Conservation (phyloP, 257 asterid genomes). For the Jacaranda copaia region DNA sequence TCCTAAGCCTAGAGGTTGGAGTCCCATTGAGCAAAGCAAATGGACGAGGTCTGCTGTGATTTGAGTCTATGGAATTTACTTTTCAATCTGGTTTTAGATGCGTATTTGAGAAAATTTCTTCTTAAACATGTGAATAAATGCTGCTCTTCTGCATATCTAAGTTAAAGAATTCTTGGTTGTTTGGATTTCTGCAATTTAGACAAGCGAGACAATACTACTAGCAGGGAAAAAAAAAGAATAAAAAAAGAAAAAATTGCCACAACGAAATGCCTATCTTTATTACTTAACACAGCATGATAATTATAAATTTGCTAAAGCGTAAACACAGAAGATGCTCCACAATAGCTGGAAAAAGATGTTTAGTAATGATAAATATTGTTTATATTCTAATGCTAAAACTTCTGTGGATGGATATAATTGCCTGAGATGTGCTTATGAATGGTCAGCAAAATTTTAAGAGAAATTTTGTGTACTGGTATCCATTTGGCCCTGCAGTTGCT, state of each 20-base stretch:
- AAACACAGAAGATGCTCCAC: background rate
- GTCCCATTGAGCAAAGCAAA: conserved; percentile 92
- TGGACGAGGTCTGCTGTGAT: conserved; percentile 81
- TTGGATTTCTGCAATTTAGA: conserved; percentile 13
- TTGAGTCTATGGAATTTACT: conserved; percentile 31
- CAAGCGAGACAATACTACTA: conserved; percentile 18
- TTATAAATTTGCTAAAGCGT: background rate
- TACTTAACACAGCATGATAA: conserved; percentile 1
- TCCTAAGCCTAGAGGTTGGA: conserved; percentile 97
- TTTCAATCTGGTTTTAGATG: conserved; percentile 20
- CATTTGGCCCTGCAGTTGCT: background rate
- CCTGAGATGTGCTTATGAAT: background rate
- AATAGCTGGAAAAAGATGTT: background rate
- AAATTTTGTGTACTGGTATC: background rate
- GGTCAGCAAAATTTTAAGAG: background rate
- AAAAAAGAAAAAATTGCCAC: background rate
- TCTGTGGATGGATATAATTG: background rate
- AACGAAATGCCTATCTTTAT: background rate
- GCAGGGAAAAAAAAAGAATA: background rate
- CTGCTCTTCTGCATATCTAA: conserved; percentile 23
- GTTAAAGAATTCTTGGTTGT: conserved; percentile 3
- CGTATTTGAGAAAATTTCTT: conserved; percentile 22
- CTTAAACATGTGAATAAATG: conserved; percentile 21
- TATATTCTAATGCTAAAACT: background rate
- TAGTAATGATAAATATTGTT: background rate